A percentile compares a stretch with the other conserved stretches of the same genome.
phyloP scores from a whole-genome alignment of 306 rosid genomes.

The Acacia acuminata region DNA sequence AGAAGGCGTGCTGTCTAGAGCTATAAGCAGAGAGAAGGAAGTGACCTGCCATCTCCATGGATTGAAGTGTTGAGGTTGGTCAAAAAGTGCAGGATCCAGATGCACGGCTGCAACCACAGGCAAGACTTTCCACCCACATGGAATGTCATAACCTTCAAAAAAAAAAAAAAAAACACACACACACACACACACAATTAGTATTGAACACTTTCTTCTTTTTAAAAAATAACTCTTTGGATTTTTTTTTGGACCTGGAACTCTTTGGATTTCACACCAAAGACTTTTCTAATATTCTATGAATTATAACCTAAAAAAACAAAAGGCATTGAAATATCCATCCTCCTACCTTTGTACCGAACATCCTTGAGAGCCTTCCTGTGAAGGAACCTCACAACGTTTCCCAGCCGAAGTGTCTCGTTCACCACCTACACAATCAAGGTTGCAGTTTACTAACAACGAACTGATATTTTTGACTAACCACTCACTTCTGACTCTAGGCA shows the following conservation, averaged over 20 bases:
- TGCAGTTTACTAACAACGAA: background rate
- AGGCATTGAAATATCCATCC: background rate
- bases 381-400: conserved; percentile 89
- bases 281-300: too few relatives aligned
- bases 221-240: too few relatives aligned
- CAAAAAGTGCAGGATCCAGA: conserved; percentile 92
- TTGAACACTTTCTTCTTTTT: too few relatives aligned
- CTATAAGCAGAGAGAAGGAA: conserved; percentile 23
- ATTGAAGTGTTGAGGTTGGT: conserved; percentile 96
- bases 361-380: conserved; percentile 93
- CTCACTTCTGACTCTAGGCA: background rate
- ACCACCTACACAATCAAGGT: conserved; percentile 60
- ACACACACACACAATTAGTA: too few relatives aligned
- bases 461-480: background rate
- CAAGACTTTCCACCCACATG: conserved; percentile 99
- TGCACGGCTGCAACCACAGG: conserved; percentile 98
- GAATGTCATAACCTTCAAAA: conserved; percentile 89
- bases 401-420: conserved; percentile 85
- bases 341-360: conserved; percentile 78
- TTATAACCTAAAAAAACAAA: conserved; percentile 61
- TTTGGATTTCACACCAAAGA: too few relatives aligned
- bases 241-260: too few relatives aligned
- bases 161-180: too few relatives aligned
- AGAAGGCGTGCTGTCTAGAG: conserved; percentile 41
- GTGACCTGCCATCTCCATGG: conserved; percentile 99